Base-by-base conservation (phyloP, 495 filamentous ascomycete genomes). In the Hypoxylon fragiforme region DNA sequence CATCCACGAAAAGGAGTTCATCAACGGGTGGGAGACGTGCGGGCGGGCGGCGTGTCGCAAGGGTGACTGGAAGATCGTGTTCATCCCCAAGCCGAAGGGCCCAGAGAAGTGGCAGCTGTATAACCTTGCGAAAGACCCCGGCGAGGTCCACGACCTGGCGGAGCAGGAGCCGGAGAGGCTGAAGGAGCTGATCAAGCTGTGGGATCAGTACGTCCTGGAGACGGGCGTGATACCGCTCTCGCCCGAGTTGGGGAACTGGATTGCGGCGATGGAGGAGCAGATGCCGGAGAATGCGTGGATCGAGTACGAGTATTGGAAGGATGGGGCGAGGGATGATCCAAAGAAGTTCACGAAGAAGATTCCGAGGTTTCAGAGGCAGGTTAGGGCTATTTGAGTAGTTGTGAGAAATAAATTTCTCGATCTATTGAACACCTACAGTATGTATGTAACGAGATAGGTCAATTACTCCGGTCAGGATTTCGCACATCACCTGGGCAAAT, bases 241-340 rank as follows among this genome's bases (percentile, higher is more conserved):
- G n/a, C 65, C 65, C 1, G 65, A 62, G 16, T 36, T 66, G 20
- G 75, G 75, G 2, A 62, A 71, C 28, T 78, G 69, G 70, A 66
- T 85, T 15, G 79, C 78, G 42, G 81, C 81, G 2, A 84, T 77
- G 48, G 83, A 86, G 70, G 80, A 77, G 36, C 83, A 86, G 74
- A 86, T 86, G 83, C 75, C 75, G 1, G 83, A 86, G 63, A 81
- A 84, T 68, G 80, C 75, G 3, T 86, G 83, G 83, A 86, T 86
- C 73, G 81, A 85, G 73, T 86, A 81, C 66, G 81, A 85, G 68
- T 86, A 86, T 39, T 86, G 82, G 82, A 82, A 84, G 51, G 73
- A 78, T 19, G 83, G 83, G 3, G 83, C 82, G 70, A 38, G 65
- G 20, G 81, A 85, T 32, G 69, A 76, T 15, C 81, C 81, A 21